These are phyloP conservation scores for Wallacemonas sp. DNA, from an alignment of 208 protist genomes.

Conservation along the genomic window DNA sequence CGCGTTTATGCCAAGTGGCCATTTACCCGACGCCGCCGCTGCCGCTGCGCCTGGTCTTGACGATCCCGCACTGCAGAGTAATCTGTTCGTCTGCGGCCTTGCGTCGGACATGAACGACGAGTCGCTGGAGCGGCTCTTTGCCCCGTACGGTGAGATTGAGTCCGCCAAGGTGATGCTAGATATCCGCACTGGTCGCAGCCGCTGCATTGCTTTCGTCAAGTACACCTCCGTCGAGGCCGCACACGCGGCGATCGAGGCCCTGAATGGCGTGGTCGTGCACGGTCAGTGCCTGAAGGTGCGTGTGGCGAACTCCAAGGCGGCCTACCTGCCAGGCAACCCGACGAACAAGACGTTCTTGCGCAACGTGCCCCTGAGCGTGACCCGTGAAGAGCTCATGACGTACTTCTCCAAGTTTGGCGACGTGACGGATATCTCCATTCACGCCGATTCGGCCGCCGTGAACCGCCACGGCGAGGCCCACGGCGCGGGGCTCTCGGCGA, in stretches of 20 bases:
- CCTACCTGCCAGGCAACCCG: constrained; percentile 63
- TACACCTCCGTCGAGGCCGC: constrained; percentile 43
- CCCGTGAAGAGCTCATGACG: constrained; percentile 30
- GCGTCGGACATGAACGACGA: constrained; percentile 40
- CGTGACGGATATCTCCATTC: constrained; percentile 70
- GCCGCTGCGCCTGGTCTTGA: constrained; percentile 5
- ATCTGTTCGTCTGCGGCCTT: constrained; percentile 75
- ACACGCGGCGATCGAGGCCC: constrained; percentile 37
- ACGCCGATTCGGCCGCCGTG: constrained; percentile 48
- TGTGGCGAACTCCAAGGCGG: constrained; percentile 61
- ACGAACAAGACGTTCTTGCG: constrained; percentile 78
- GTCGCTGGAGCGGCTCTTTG: constrained; percentile 45
- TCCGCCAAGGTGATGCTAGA: constrained; percentile 86
- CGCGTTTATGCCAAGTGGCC: no score
- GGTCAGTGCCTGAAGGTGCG: constrained; percentile 49
- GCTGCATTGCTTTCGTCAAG: constrained; percentile 79
- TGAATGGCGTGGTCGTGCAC: constrained; percentile 40
- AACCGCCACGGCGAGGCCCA: background rate
- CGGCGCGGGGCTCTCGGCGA: background rate
- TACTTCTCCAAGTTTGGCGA: constrained; percentile 70
- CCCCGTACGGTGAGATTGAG: constrained; percentile 49
- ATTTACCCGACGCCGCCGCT: no score
- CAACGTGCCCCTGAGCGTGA: constrained; percentile 60
- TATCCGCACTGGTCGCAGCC: constrained; percentile 72
- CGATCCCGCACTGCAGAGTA: constrained; percentile 60